A percentile compares a stretch with the other conserved stretches of the same genome.
Conservation (phyloP, 192 early-diverging fungal genomes). For the Coemansia sp. region DNA sequence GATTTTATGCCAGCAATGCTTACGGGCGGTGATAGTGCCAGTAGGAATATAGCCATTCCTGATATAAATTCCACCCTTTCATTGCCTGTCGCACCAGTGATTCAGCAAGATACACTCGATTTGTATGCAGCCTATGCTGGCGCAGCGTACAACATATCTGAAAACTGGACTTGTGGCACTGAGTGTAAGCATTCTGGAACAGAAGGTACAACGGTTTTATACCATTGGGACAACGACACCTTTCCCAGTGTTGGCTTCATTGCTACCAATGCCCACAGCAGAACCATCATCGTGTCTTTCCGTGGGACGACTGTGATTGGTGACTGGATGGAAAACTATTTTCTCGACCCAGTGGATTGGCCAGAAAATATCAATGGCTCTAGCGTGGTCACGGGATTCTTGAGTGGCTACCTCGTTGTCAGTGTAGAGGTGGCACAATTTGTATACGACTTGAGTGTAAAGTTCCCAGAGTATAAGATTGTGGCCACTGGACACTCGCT, state of each 20-base stretch:
- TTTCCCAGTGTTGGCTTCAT: conserved; percentile 33
- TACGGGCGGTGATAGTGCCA: neutral
- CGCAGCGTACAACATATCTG: conserved; percentile 24
- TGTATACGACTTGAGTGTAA: conserved; percentile 6
- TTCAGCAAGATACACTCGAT: conserved; percentile 5
- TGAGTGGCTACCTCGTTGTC: conserved; percentile 24
- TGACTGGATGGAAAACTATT: conserved; percentile 24
- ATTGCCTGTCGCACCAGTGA: neutral
- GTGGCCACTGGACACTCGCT: conserved; percentile 43
- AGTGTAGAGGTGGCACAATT: conserved; percentile 4
- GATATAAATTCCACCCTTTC: neutral
- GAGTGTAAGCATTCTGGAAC: conserved; percentile 29
- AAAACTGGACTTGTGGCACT: conserved; percentile 25
- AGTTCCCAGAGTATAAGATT: conserved; percentile 34
- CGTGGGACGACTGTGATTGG: conserved; percentile 17
- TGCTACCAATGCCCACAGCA: conserved; percentile 20
- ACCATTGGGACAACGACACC: conserved; percentile 14
- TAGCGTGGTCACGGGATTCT: conserved; percentile 30
- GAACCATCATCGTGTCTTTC: conserved; percentile 24
- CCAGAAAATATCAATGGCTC: conserved; percentile 14
- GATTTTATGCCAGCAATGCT: neutral
- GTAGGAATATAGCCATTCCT: neutral
- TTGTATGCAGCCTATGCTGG: conserved; percentile 40
- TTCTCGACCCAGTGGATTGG: conserved; percentile 4
- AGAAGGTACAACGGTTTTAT: conserved; percentile 19